phyloP scores from a whole-genome alignment of 176 grass and related monocot species.

The Poa pratensis region DNA sequence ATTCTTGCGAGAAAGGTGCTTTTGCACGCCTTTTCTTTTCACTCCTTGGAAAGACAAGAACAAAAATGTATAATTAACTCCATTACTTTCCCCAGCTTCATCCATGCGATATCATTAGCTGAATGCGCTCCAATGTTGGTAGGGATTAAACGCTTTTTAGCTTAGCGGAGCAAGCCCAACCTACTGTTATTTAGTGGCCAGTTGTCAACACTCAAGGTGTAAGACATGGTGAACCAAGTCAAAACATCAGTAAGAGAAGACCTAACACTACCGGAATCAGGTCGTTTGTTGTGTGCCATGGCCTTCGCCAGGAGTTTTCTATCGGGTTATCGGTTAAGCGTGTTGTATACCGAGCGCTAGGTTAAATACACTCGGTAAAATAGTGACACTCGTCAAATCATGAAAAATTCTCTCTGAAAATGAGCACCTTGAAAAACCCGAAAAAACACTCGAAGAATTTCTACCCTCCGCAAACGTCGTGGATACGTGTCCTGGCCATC shows the following conservation, averaged over 20 bases:
- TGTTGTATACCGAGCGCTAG: too few relatives aligned
- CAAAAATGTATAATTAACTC: neutral
- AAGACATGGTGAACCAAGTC: neutral
- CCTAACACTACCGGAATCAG: neutral
- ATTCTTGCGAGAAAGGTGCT: conserved; percentile 40
- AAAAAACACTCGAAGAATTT: too few relatives aligned
- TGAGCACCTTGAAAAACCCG: too few relatives aligned
- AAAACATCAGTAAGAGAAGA: neutral
- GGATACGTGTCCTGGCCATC: too few relatives aligned
- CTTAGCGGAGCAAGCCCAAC: neutral
- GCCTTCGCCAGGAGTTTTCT: too few relatives aligned
- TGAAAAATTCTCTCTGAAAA: too few relatives aligned
- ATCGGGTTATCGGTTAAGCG: too few relatives aligned
- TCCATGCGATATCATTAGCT: conserved; percentile 37
- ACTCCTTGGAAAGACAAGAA: conserved; percentile 23
- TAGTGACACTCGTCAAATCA: too few relatives aligned
- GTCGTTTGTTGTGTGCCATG: too few relatives aligned
- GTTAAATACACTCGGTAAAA: too few relatives aligned
- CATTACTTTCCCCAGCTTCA: conserved; percentile 36
- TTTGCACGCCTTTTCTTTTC: conserved; percentile 23
- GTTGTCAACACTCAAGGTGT: neutral
- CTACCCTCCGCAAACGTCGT: too few relatives aligned
- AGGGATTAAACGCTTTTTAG: neutral
- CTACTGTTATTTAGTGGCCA: neutral
- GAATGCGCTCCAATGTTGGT: neutral